Base-by-base conservation (phyloP, 768 basidiomycete genomes). In the Lentinus tigrinus region DNA sequence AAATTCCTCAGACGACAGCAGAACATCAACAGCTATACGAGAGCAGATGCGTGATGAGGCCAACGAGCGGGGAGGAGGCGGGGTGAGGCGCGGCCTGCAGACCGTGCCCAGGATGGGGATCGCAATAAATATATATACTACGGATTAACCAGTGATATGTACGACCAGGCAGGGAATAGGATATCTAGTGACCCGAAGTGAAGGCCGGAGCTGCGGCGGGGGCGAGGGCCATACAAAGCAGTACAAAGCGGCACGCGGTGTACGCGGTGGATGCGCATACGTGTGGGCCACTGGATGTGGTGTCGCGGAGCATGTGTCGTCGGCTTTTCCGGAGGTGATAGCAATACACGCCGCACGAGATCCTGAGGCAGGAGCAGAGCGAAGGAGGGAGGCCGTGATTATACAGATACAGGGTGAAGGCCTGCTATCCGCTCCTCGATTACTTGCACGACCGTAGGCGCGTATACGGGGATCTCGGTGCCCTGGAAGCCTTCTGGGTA, bases 401-500 rank as follows among this genome's bases (percentile, higher is more conserved):
- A n/a, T n/a, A n/a, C n/a, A n/a, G n/a, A 54, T 6, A 61, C 42
- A 3, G 67, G 66, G 8, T 73, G 55, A 17, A 57, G 23, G 16
- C 73, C 74, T 5, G 78, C 75, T 40, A 87, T 70, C 44, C 87
- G 82, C 53, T 89, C 85, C 65, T 93, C 89, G 38, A 95, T 86
- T 26, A 93, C 72, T 64, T 81, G 76, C 1, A 83, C 87, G 10
- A 95, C 75, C 0, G 75, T 74, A 16, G 82, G 81, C 0, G 88
- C 90, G 63, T 87, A 69, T 0, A 89, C 85, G 2, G 91, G 91
- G 56, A 95, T 95, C 36, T 76, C 72, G n/a, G 80, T 77, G 40
- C 85, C 85, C 65, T 95, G 93, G 76, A 95, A 95, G 24, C 89
- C 91, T 8, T 92, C 85, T 0, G 92, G 92, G 64, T 93, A 93